These are phyloP conservation scores for Flagelloscypha sp. DNA, from an alignment of 768 basidiomycete genomes.

Conservation along the genomic window DNA sequence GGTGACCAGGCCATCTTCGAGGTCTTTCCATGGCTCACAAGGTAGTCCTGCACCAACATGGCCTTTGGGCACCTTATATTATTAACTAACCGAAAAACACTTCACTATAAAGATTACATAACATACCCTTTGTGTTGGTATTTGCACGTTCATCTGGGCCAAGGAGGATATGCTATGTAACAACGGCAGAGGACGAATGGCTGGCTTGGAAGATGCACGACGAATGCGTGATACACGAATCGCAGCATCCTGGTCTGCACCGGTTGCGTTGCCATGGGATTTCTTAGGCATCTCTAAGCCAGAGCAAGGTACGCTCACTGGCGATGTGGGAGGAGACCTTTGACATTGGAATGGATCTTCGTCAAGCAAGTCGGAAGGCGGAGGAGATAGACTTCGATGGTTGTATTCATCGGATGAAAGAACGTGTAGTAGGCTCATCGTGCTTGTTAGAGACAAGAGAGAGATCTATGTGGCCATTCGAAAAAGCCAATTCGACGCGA, in stretches of 20 bases:
- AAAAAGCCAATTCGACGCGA: no score
- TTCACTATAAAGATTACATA: constrained; percentile 3
- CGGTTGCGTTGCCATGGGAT: constrained; percentile 12
- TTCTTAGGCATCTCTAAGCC: no score
- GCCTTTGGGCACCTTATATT: constrained; percentile 40
- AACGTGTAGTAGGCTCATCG: no score
- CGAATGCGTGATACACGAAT: constrained; percentile 17
- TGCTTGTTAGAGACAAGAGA: no score
- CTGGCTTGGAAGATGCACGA: constrained; percentile 39
- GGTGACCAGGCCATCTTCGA: not conserved
- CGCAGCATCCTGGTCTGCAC: constrained; percentile 8
- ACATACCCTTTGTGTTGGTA: constrained; percentile 40
- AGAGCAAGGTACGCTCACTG: constrained; percentile 8
- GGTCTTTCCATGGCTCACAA: constrained; percentile 45
- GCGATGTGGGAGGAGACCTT: constrained; percentile 22
- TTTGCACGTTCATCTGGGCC: constrained; percentile 38
- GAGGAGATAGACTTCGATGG: no score
- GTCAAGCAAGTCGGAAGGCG: constrained; percentile 41
- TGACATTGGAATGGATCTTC: constrained; percentile 72
- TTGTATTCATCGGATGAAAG: no score
- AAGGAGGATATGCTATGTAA: constrained; percentile 43
- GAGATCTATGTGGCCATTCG: no score
- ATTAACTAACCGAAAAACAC: constrained; percentile 2
- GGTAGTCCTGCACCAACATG: constrained; percentile 44
- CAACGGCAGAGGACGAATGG: constrained; percentile 40